phyloP scores from a whole-genome alignment of 192 early-diverging fungal genomes.

The Pilobolus umbonatus region DNA sequence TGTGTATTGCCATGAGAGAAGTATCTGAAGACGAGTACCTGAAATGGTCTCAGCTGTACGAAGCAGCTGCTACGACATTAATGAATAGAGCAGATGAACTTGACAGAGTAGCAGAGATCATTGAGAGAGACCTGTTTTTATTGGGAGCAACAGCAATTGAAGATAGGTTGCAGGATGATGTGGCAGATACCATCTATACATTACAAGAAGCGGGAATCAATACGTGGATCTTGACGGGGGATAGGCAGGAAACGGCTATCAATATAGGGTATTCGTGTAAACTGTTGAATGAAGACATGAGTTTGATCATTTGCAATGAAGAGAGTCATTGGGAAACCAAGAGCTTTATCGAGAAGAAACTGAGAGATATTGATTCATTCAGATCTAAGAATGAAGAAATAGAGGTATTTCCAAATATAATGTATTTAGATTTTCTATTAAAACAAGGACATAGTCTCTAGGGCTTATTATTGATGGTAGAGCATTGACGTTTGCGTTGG shows the following conservation, averaged over 20 bases:
- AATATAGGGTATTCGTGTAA: conserved; percentile 98
- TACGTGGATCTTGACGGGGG: conserved; percentile 97
- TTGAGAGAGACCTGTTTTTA: conserved; percentile 89
- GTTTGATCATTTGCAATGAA: conserved; percentile 91
- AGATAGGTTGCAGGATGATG: conserved; percentile 96
- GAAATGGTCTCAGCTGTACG: conserved; percentile 77
- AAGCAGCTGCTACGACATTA: conserved; percentile 85
- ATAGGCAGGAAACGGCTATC: conserved; percentile 97
- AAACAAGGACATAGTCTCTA: conserved; percentile 43
- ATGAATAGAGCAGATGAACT: conserved; percentile 83
- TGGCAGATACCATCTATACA: conserved; percentile 95
- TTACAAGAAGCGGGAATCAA: conserved; percentile 92
- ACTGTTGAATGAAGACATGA: conserved; percentile 94
- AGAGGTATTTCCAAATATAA: conserved; percentile 13
- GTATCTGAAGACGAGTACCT: conserved; percentile 84
- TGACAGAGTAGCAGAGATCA: conserved; percentile 90
- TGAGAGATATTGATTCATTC: conserved; percentile 69
- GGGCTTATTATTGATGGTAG: conserved; percentile 95
- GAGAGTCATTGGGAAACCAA: conserved; percentile 89
- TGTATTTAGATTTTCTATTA: background rate
- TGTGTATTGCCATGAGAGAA: conserved; percentile 94
- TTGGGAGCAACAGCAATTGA: conserved; percentile 98
- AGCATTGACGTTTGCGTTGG: conserved; percentile 87
- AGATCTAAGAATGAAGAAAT: conserved; percentile 41
- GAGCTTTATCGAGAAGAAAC: conserved; percentile 85